Conservation (phyloP, 768 basidiomycete genomes). For the Tricholoma matsutake region DNA sequence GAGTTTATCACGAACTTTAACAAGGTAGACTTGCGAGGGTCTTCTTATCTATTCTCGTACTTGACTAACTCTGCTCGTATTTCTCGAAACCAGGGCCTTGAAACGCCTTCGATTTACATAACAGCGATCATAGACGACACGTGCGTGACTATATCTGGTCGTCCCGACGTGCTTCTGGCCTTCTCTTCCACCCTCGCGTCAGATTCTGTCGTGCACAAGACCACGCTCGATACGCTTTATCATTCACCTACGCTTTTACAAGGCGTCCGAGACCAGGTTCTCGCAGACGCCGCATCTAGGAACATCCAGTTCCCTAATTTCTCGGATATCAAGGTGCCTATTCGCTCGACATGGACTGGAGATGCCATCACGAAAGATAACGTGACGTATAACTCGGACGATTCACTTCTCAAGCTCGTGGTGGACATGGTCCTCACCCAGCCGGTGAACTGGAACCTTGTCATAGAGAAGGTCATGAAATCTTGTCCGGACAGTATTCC, state of each 20-base stretch:
- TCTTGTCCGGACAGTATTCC: constrained; percentile 17
- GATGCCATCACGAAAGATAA: constrained; percentile 25
- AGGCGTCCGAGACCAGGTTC: constrained; percentile 36
- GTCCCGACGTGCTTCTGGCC: constrained; percentile 43
- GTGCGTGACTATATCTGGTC: constrained; percentile 57
- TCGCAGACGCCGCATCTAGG: constrained; percentile 41
- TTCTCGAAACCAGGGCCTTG: constrained; percentile 10
- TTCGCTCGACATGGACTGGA: constrained; percentile 47
- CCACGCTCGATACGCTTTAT: constrained; percentile 50
- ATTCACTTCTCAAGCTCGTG: constrained; percentile 39
- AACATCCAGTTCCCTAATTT: constrained; percentile 50
- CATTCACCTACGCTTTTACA: constrained; percentile 37
- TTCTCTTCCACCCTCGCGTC: constrained; percentile 40
- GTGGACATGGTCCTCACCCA: constrained; percentile 48
- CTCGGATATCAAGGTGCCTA: constrained; percentile 42
- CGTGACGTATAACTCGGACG: constrained; percentile 4
- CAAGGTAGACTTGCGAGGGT: constrained; percentile 10
- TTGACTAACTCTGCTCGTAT: constrained; percentile 6
- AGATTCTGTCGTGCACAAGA: constrained; percentile 36
- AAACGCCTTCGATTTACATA: constrained; percentile 34
- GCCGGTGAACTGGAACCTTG: constrained; percentile 51
- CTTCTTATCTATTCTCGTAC: constrained; percentile 4
- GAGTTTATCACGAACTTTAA: constrained; percentile 16
- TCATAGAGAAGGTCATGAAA: constrained; percentile 29
- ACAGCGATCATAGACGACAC: constrained; percentile 48